A percentile compares a stretch with the other conserved stretches of the same genome.
Conservation (phyloP, 805 yeast genomes). For the Metschnikowia anglica region DNA sequence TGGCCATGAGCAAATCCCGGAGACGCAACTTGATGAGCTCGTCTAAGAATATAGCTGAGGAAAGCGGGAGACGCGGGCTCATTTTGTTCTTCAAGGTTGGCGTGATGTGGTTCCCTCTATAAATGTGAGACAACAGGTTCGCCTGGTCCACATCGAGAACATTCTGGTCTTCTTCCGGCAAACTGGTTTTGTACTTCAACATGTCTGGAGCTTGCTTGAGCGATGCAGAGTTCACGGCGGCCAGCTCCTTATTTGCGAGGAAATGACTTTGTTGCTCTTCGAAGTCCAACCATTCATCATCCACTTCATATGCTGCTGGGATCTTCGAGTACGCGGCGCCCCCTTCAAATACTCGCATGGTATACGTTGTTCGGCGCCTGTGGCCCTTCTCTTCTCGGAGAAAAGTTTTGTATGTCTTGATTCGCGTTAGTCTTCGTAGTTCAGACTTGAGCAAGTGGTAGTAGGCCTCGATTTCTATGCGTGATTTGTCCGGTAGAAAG, state of each 20-base stretch:
- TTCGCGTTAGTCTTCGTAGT: constrained; percentile 16
- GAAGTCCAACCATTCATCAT: constrained; percentile 38
- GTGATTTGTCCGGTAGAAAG: constrained; percentile 42
- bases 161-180: background rate
- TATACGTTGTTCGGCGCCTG: background rate
- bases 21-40: constrained; percentile 20
- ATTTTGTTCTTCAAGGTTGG: constrained; percentile 6
- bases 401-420: constrained; percentile 20
- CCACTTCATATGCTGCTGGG: constrained; percentile 55
- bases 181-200: background rate
- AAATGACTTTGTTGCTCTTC: constrained; percentile 43
- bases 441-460: constrained; percentile 38
- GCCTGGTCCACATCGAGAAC: constrained; percentile 7
- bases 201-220: background rate
- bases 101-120: constrained; percentile 11
- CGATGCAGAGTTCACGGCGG: background rate
- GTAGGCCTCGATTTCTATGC: constrained; percentile 45
- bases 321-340: constrained; percentile 38
- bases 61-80: constrained; percentile 9
- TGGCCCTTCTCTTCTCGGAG: background rate
- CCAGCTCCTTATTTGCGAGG: constrained; percentile 24
- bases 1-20: constrained; percentile 17
- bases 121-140: constrained; percentile 5
- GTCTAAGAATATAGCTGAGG: constrained; percentile 22
- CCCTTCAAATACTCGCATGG: constrained; percentile 3